phyloP scores from a whole-genome alignment of 129 eudicot genomes.

The Flaveria linearis region DNA sequence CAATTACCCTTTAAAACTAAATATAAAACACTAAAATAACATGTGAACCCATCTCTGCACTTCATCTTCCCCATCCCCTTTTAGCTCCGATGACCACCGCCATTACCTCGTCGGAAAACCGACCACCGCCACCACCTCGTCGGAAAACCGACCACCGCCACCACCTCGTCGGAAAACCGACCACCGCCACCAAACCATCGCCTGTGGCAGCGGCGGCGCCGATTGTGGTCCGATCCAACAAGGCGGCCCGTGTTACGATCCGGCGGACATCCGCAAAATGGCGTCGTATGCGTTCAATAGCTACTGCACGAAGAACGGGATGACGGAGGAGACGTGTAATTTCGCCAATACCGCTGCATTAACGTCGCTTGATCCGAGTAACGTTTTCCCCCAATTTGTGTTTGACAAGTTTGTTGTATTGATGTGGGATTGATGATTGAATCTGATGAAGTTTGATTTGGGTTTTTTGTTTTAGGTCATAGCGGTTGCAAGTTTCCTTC shows the following conservation, averaged over 20 bases:
- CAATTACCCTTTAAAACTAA: no score
- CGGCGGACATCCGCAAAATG: conserved; percentile 56
- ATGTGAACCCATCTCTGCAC: no score
- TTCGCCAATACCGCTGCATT: conserved; percentile 74
- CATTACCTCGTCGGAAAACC: no score
- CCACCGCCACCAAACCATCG: no score
- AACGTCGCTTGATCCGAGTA: conserved; percentile 81
- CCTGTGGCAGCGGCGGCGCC: conserved; percentile 83
- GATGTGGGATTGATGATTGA: conserved; percentile 5
- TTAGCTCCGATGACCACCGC: no score
- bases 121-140: no score
- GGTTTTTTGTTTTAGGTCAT: conserved; percentile 53
- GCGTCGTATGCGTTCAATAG: conserved; percentile 87
- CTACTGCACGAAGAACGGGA: conserved; percentile 66
- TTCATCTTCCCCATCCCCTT: no score
- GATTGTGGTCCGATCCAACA: conserved; percentile 74
- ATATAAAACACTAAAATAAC: no score
- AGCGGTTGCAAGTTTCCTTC: conserved; percentile 74
- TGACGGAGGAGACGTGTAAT: conserved; percentile 64
- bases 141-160: no score
- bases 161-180: no score
- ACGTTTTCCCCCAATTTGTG: background rate
- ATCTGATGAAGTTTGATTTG: conserved; percentile 7
- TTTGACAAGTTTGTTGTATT: background rate
- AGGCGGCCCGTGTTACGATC: conserved; percentile 76